Base-by-base conservation (phyloP, 345 rosid species). In the Mangifera indica region DNA sequence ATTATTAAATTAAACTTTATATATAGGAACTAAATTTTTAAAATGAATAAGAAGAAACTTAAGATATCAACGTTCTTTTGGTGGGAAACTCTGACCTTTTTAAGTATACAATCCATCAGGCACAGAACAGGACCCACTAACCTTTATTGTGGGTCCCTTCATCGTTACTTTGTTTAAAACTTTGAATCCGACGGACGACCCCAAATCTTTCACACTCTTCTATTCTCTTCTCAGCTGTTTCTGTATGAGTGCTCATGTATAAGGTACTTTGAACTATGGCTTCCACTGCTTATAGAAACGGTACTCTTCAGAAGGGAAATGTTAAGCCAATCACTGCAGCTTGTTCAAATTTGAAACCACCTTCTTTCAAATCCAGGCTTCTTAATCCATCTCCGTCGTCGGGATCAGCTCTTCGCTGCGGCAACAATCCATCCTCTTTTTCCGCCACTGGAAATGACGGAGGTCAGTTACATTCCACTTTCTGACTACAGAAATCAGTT, bases 311-410 rank as follows among this genome's bases (percentile, higher is more conserved):
- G 21, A 84, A 82, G 77, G 87, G 83, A 69, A 59, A 81, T 14
- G 46, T 67, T n/a, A 85, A 84, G 83, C 82, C 89, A 3, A 63
- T 73, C 60, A 18, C 87, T 15, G 83, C 75, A 21, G 45, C 80
- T 60, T 48, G 85, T 17, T 79, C 96, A 10, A 91, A 84, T 80
- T 67, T 78, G 55, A 87, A 81, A 67, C 79, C 93, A 18, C 86
- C 97, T 42, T 92, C 99, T 14, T 87, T 85, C 82, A 95, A 91
- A 84, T 84, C 96, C 24, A 84, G 89, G 83, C 69, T 73, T 72
- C 69, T 73, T 72, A 83, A 82, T 76, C 81, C 84, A 0, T 78
- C 93, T 7, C 83, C 79, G 26, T 73, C 78, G 12, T 9, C 76
- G 40, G 84, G 83, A 63, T 75, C 85, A 11, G 80, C 84, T 60